Conservation (phyloP, 805 yeast genomes). For the Candida caryicola region DNA sequence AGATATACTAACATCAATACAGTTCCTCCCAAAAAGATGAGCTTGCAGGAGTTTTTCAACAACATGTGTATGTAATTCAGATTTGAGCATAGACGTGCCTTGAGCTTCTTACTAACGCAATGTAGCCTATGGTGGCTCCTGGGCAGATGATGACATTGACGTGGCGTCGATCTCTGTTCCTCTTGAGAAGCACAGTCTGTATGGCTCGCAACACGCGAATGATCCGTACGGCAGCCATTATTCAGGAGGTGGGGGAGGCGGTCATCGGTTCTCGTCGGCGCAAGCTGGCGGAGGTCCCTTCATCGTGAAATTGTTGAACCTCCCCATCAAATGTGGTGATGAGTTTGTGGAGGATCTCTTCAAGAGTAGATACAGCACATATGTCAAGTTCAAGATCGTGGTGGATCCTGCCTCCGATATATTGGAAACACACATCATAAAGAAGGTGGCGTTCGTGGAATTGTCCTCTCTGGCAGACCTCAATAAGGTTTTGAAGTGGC, state of each 20-base stretch:
- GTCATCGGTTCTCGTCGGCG: conserved; percentile 3
- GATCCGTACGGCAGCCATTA: conserved; percentile 3
- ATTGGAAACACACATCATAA: conserved; percentile 36
- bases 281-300: conserved; percentile 50
- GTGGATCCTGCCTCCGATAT: conserved; percentile 46
- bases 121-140: conserved; percentile 44
- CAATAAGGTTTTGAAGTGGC: conserved; percentile 60
- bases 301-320: conserved; percentile 58
- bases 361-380: conserved; percentile 57
- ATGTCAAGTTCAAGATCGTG: conserved; percentile 58
- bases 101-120: conserved; percentile 15
- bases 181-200: conserved; percentile 25
- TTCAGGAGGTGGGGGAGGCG: conserved; percentile 5
- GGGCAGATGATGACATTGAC: conserved; percentile 48
- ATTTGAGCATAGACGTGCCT: background rate
- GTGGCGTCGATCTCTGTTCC: conserved; percentile 46
- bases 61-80: conserved; percentile 40
- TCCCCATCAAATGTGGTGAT: conserved; percentile 55
- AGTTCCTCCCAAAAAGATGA: conserved; percentile 47
- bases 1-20: conserved; percentile 10
- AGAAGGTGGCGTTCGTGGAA: conserved; percentile 65
- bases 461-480: conserved; percentile 49
- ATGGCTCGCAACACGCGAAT: conserved; percentile 2
- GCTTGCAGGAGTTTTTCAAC: conserved; percentile 44
- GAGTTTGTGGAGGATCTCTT: conserved; percentile 57